Evolutionary conservation across 2,329 filamentous ascomycete species (phyloP), one percentile per base, ranked within the genome.

Genomic region (Emergomyces africanus): DNA sequence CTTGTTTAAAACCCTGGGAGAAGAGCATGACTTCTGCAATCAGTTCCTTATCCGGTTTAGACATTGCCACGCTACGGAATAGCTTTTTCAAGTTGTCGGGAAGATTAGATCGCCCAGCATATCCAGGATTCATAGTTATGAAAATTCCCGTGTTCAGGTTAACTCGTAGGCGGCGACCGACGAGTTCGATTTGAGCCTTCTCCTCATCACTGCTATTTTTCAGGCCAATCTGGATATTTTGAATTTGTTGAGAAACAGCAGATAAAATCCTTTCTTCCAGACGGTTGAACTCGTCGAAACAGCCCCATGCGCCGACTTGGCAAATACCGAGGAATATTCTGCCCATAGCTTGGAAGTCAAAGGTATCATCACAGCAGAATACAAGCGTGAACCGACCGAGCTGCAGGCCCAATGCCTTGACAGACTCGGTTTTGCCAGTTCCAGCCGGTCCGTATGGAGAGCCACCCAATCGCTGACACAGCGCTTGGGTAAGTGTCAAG

Each of bases 21-120:
- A 96, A 99, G 41, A 99, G 84, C 95, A 99, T 99, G 68, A 99
- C 94, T 78, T 99, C 94, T 41, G 94, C 90, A 75, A 99, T 99
- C 60, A 99, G 87, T 74, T 99, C 95, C 75, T 99, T 99, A 79
- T 99, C 95, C 0, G 94, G 94, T 75, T 97, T 99, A 12, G 94
- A 99, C 94, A 99, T 99, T 63, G 94, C 94, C 57, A 99, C 91
- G 69, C 94, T 99, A 71, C 95, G 87, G 84, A 99, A 99, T 46
- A 99, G 80, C 76, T 99, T 99, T 84, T 99, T 99, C 77, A 99
- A 75, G 72, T 99, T 99, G 76, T 99, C 94, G 1, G 94, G 94
- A 69, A 99, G 77, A 75, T 99, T 99, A 55, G 94, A 99, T 74
- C 94, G 89, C 60, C 94, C 94, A 57, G 94, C 94, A 75, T 99